A percentile compares a stretch with the other conserved stretches of the same genome.
Conservation (phyloP, 1,284 basidiomycete species). For the Caloboletus firmus region DNA sequence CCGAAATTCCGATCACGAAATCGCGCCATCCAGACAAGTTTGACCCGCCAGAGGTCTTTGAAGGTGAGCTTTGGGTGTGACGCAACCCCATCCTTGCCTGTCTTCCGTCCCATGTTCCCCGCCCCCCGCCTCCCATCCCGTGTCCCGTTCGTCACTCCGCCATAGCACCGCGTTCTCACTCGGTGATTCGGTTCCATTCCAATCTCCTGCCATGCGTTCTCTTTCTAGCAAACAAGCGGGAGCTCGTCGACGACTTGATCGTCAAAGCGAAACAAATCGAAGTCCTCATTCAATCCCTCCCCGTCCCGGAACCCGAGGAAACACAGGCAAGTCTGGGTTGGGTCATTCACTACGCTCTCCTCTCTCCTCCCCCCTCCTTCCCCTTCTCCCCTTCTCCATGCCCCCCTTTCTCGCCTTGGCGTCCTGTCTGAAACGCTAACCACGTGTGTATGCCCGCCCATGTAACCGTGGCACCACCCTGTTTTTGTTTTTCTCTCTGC, state of each 20-base stretch:
- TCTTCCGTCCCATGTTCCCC: not conserved
- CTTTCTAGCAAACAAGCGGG: conserved; percentile 67
- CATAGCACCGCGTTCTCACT: not conserved
- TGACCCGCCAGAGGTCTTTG: conserved; percentile 65
- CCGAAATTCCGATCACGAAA: conserved; percentile 74
- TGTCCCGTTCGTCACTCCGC: not conserved
- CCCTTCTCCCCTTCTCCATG: not conserved
- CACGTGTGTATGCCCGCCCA: not conserved
- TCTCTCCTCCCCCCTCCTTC: too few relatives aligned
- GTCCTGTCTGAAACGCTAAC: not conserved
- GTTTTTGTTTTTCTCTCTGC: not conserved
- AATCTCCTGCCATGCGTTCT: not conserved
- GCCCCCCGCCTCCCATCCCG: not conserved
- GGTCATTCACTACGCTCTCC: too few relatives aligned
- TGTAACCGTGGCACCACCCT: not conserved
- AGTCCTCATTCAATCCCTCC: conserved; percentile 73
- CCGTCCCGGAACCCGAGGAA: conserved; percentile 71
- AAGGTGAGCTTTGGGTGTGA: conserved; percentile 40
- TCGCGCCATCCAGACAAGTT: conserved; percentile 67
- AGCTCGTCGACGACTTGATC: conserved; percentile 76
- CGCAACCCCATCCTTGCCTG: not conserved
- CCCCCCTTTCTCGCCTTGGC: not conserved
- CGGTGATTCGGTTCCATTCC: not conserved
- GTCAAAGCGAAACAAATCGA: conserved; percentile 84
- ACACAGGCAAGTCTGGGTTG: conserved; percentile 49